Percentiles rank a stretch among this genome's conserved stretches.
Conservation (phyloP, 2,329 filamentous ascomycete genomes). For the Dendryphion nanum region DNA sequence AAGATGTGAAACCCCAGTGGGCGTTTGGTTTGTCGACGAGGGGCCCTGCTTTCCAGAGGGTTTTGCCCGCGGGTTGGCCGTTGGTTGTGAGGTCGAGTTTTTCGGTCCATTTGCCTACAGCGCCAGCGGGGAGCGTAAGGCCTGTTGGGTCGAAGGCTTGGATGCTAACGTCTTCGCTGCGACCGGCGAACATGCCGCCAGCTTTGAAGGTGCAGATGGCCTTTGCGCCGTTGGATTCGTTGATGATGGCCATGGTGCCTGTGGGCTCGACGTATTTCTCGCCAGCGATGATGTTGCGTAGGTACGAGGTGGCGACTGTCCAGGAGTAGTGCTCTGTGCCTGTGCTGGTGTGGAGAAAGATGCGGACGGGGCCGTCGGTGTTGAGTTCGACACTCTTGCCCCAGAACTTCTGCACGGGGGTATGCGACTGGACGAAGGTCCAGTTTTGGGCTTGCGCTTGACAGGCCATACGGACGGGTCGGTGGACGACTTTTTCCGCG, state of each 20-base stretch:
- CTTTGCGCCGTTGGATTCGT: constrained; percentile 80
- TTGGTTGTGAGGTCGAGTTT: constrained; percentile 66
- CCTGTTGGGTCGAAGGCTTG: constrained; percentile 70
- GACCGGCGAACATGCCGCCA: constrained; percentile 95
- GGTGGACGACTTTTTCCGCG: constrained; percentile 93
- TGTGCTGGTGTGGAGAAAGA: constrained; percentile 66
- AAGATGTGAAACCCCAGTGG: constrained; percentile 84
- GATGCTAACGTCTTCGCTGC: constrained; percentile 83
- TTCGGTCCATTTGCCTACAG: constrained; percentile 83
- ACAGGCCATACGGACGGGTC: constrained; percentile 87
- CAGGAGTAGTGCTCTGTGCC: constrained; percentile 83
- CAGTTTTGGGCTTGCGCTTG: constrained; percentile 85
- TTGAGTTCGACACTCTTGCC: constrained; percentile 94
- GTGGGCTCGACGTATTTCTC: constrained; percentile 98
- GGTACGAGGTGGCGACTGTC: constrained; percentile 82
- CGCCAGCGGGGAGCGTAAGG: constrained; percentile 61
- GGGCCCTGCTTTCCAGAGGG: constrained; percentile 75
- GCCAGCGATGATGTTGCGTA: constrained; percentile 94
- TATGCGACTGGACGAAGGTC: constrained; percentile 84
- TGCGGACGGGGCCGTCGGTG: constrained; percentile 81
- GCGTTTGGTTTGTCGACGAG: constrained; percentile 77
- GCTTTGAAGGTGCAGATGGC: constrained; percentile 88
- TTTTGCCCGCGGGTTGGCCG: constrained; percentile 59
- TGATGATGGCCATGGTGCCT: constrained; percentile 80
- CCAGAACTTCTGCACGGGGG: constrained; percentile 96